phyloP scores from a whole-genome alignment of 2,329 filamentous ascomycete species.

The Tolypocladium guangdongense region DNA sequence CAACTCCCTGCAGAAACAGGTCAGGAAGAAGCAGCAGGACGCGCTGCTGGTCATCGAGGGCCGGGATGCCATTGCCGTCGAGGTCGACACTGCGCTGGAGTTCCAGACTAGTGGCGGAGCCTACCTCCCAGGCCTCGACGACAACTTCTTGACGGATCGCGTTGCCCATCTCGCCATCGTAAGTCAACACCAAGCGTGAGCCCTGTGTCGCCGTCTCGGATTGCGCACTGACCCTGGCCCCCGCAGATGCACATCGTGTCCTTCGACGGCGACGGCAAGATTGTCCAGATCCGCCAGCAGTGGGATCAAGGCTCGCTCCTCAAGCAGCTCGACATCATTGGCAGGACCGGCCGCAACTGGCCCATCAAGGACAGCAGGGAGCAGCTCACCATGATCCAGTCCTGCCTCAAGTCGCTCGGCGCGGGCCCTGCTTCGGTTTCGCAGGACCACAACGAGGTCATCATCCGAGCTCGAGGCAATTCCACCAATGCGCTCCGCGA shows the following conservation, averaged over 20 bases:
- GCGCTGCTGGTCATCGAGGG: conserved; percentile 66
- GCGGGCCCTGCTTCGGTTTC: conserved; percentile 16
- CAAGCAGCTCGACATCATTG: conserved; percentile 90
- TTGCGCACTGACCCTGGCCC: neutral
- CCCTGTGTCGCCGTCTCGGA: neutral
- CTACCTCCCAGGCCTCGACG: conserved; percentile 81
- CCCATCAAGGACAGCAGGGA: conserved; percentile 82
- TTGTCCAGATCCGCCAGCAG: conserved; percentile 75
- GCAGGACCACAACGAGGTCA: conserved; percentile 23
- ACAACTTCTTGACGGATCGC: conserved; percentile 85
- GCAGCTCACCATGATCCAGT: conserved; percentile 66
- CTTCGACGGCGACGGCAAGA: conserved; percentile 68
- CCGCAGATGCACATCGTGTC: conserved; percentile 74
- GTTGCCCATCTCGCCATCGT: conserved; percentile 73
- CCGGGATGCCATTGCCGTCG: conserved; percentile 61
- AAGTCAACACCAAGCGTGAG: conserved; percentile 26
- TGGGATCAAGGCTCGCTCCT: conserved; percentile 94
- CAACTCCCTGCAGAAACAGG: conserved; percentile 54
- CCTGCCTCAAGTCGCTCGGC: conserved; percentile 41
- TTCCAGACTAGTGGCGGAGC: conserved; percentile 73
- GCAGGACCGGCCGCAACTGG: conserved; percentile 84
- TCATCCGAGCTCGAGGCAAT: conserved; percentile 36
- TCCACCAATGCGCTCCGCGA: conserved; percentile 47
- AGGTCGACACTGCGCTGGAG: conserved; percentile 73
- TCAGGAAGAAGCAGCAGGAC: conserved; percentile 76